These are phyloP conservation scores for Ophiostoma himal-ulmi DNA, from an alignment of 2,329 filamentous ascomycete species.

Conservation along the genomic window DNA sequence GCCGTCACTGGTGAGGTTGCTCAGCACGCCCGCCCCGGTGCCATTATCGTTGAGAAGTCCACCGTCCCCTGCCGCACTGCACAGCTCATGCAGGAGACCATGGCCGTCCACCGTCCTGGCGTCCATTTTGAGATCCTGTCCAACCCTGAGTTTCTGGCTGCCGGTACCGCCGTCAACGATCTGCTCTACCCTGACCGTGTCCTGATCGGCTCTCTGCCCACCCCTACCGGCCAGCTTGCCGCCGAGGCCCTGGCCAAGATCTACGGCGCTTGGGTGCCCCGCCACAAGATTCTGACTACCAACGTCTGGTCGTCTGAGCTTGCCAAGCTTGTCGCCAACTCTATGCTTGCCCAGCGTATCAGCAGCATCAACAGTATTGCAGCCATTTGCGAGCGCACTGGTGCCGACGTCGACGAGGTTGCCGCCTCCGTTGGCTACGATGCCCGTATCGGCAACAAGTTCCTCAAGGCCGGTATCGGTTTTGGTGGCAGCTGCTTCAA, in stretches of 20 bases:
- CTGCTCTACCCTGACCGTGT: conserved; percentile 66
- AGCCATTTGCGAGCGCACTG: conserved; percentile 71
- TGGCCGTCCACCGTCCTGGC: conserved; percentile 54
- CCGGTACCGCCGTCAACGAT: conserved; percentile 68
- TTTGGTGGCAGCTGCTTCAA: conserved; percentile 79
- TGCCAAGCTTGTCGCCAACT: conserved; percentile 72
- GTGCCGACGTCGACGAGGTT: conserved; percentile 70
- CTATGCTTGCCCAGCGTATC: conserved; percentile 73
- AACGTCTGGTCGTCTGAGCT: conserved; percentile 75
- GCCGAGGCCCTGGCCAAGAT: conserved; percentile 58
- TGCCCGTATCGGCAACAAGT: conserved; percentile 63
- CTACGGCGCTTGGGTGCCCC: conserved; percentile 66
- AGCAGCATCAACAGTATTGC: conserved; percentile 76
- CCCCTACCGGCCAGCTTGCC: conserved; percentile 54
- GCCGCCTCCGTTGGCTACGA: conserved; percentile 63
- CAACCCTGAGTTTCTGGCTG: conserved; percentile 76
- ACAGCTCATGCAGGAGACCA: conserved; percentile 60
- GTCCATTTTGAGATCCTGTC: conserved; percentile 69
- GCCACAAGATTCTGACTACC: conserved; percentile 61
- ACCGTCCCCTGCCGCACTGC: conserved; percentile 74
- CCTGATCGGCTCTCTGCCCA: conserved; percentile 64
- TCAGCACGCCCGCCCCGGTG: conserved; percentile 56
- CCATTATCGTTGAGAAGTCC: conserved; percentile 76
- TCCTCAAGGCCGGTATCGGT: conserved; percentile 68
- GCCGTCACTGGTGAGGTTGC: conserved; percentile 63